These are phyloP conservation scores for Sporobolomyces phaffii DNA, from an alignment of 768 basidiomycete genomes.

Conservation along the genomic window DNA sequence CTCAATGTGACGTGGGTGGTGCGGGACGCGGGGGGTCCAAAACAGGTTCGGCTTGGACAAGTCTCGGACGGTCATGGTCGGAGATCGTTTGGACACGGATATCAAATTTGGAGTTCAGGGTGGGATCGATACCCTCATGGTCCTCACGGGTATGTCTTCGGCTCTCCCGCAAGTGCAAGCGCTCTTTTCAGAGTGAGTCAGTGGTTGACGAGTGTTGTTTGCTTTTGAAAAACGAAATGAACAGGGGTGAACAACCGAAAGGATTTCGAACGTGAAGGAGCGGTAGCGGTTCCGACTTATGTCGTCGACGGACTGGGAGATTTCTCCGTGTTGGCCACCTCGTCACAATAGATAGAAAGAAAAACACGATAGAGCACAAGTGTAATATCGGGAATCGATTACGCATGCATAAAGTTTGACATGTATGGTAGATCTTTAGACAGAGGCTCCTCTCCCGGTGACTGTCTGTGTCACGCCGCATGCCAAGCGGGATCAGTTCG, in stretches of 20 bases:
- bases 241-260: slow-evolving; percentile 70
- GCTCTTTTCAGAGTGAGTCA: background rate
- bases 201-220: background rate
- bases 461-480: no score
- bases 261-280: slow-evolving; percentile 65
- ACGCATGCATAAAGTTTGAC: no score
- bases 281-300: slow-evolving; percentile 72
- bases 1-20: no score
- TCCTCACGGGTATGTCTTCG: slow-evolving; percentile 90
- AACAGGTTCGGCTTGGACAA: slow-evolving; percentile 79
- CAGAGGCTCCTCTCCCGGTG: no score
- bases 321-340: slow-evolving; percentile 50
- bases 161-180: no score
- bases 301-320: slow-evolving; percentile 77
- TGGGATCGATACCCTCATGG: slow-evolving; percentile 78
- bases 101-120: slow-evolving; percentile 86
- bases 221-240: no score
- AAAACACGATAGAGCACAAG: no score
- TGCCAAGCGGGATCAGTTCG: no score
- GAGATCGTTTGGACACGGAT: slow-evolving; percentile 91
- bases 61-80: slow-evolving; percentile 82
- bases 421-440: no score
- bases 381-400: no score
- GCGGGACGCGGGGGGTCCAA: no score
- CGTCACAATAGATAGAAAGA: no score